A percentile compares a stretch with the other conserved stretches of the same genome.
Evolutionary conservation across 108 stramenopile species (phyloP).

Genomic region (Epipyxis sp.): DNA sequence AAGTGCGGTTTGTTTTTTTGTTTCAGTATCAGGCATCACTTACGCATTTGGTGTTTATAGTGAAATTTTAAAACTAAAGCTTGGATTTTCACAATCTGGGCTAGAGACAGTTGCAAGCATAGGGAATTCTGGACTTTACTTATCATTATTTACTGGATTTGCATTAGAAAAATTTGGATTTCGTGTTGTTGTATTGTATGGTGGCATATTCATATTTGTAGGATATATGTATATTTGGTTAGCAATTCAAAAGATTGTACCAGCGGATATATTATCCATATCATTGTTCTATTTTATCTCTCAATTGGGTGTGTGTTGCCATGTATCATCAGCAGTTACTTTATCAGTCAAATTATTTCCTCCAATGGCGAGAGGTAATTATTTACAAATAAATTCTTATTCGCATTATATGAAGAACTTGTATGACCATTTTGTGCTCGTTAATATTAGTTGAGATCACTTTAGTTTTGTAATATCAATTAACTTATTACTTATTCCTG

Average conservation of each 20-base stretch:
- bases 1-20: background rate
- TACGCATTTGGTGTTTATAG: slow-evolving; percentile 5
- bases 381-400: too few relatives aligned
- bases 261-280: background rate
- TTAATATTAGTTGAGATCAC: too few relatives aligned
- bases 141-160: background rate
- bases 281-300: slow-evolving; percentile 3
- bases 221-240: slow-evolving; percentile 15
- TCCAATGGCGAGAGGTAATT: too few relatives aligned
- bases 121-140: background rate
- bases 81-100: background rate
- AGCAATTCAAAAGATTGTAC: background rate
- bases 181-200: background rate
- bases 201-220: background rate
- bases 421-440: too few relatives aligned
- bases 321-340: background rate
- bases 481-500: too few relatives aligned
- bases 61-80: background rate
- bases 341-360: background rate
- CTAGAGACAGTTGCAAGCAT: background rate
- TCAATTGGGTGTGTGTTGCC: slow-evolving; percentile 11
- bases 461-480: too few relatives aligned
- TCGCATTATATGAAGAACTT: too few relatives aligned
- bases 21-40: background rate
- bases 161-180: slow-evolving; percentile 1